phyloP scores from a whole-genome alignment of 2,329 filamentous ascomycete species.

The Endoconidiophora polonica region DNA sequence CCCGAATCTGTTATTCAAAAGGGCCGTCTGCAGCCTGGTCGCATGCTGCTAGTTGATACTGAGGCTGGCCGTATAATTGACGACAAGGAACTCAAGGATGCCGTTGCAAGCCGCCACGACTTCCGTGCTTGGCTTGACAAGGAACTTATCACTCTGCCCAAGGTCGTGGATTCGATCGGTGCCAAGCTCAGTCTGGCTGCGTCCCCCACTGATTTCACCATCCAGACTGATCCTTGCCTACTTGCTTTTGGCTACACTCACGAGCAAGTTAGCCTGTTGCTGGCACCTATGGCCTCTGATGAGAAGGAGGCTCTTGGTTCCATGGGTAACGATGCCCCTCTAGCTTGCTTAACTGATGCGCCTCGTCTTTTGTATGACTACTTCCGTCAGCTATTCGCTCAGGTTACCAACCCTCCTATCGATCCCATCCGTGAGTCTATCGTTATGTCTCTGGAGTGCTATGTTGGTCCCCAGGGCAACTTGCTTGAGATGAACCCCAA shows the following conservation, averaged over 20 bases:
- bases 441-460: slow-evolving; percentile 95
- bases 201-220: slow-evolving; percentile 47
- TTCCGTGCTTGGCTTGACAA: slow-evolving; percentile 80
- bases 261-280: slow-evolving; percentile 80
- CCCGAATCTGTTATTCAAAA: slow-evolving; percentile 84
- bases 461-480: slow-evolving; percentile 91
- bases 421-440: slow-evolving; percentile 94
- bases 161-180: slow-evolving; percentile 48
- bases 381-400: slow-evolving; percentile 92
- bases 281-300: slow-evolving; percentile 91
- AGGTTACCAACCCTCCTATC: slow-evolving; percentile 95
- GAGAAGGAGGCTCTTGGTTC: slow-evolving; percentile 94
- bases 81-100: slow-evolving; percentile 77
- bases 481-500: slow-evolving; percentile 81
- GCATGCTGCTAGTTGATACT: slow-evolving; percentile 92
- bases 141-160: slow-evolving; percentile 66
- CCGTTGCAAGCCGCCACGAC: slow-evolving; percentile 71
- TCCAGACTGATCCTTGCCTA: slow-evolving; percentile 73
- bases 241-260: slow-evolving; percentile 87
- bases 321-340: slow-evolving; percentile 91
- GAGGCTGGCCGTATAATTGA: slow-evolving; percentile 81
- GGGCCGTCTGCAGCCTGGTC: slow-evolving; percentile 80
- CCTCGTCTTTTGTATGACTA: slow-evolving; percentile 87
- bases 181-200: slow-evolving; percentile 46
- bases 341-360: slow-evolving; percentile 80